Conservation (phyloP, 768 basidiomycete genomes). For the Suillus occidentalis region DNA sequence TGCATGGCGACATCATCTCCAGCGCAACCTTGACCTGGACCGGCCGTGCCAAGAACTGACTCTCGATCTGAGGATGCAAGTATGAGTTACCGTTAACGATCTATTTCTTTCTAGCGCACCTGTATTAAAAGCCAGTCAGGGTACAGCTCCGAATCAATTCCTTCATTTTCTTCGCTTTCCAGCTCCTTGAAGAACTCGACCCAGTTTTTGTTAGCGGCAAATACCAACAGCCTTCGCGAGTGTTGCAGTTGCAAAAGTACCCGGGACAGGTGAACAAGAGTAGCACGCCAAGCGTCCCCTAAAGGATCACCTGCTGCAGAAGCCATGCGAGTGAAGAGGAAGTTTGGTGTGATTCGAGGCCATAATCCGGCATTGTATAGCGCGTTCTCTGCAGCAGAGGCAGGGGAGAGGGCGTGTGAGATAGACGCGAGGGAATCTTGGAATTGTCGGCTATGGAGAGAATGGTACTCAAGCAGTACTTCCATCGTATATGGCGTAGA, state of each 20-base stretch:
- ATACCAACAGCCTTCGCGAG: constrained; percentile 27
- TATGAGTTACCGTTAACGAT: background rate
- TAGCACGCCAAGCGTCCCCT: constrained; percentile 23
- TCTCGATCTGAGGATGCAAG: constrained; percentile 19
- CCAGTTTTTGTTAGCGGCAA: constrained; percentile 14
- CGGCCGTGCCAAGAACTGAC: constrained; percentile 22
- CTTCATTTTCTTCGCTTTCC: constrained; percentile 9
- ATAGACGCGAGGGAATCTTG: background rate
- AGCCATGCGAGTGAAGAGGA: constrained; percentile 27
- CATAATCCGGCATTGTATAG: constrained; percentile 22
- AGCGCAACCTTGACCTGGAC: constrained; percentile 24
- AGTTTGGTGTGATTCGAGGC: constrained; percentile 31
- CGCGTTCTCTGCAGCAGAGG: background rate
- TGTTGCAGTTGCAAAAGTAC: constrained; percentile 32
- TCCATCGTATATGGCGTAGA: background rate
- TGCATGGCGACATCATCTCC: constrained; percentile 28
- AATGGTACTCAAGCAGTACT: background rate
- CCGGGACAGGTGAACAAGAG: constrained; percentile 26
- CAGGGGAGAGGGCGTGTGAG: background rate
- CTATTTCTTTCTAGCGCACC: constrained; percentile 4
- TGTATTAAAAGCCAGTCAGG: constrained; percentile 14
- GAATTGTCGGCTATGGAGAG: background rate
- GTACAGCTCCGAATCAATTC: constrained; percentile 3
- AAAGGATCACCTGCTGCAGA: constrained; percentile 11
- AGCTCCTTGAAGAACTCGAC: constrained; percentile 12